phyloP scores from a whole-genome alignment of 495 filamentous ascomycete species.

The Neurospora sp. region DNA sequence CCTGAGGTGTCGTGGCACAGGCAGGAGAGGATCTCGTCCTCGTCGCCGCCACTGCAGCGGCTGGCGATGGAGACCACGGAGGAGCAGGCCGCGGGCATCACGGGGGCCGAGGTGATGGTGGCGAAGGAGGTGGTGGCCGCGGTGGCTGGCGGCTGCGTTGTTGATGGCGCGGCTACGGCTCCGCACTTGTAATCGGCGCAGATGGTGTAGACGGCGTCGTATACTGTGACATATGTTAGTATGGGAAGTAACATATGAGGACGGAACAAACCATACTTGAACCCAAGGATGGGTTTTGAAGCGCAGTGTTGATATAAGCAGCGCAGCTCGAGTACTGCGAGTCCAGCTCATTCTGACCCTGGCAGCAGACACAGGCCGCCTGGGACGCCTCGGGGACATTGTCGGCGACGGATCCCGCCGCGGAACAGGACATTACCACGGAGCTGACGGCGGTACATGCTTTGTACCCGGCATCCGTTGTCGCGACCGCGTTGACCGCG shows the following conservation, averaged over 20 bases:
- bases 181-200: neutral
- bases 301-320: constrained; percentile 10
- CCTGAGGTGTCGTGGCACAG: constrained; percentile 4
- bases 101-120: neutral
- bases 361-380: constrained; percentile 16
- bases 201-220: constrained; percentile 1
- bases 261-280: neutral
- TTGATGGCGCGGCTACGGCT: neutral
- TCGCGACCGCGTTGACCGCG: constrained; percentile 1
- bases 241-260: neutral
- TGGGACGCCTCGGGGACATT: neutral
- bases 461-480: constrained; percentile 6
- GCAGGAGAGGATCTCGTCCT: neutral
- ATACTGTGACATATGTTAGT: neutral
- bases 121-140: neutral
- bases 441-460: constrained; percentile 13
- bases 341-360: neutral
- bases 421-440: constrained; percentile 6
- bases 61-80: neutral
- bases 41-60: neutral
- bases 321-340: constrained; percentile 14
- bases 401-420: constrained; percentile 6
- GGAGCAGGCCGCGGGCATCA: neutral
- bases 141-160: neutral
- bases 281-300: neutral